Conservation (phyloP, 495 filamentous ascomycete species). For the Hypomontagnella monticulosa region DNA sequence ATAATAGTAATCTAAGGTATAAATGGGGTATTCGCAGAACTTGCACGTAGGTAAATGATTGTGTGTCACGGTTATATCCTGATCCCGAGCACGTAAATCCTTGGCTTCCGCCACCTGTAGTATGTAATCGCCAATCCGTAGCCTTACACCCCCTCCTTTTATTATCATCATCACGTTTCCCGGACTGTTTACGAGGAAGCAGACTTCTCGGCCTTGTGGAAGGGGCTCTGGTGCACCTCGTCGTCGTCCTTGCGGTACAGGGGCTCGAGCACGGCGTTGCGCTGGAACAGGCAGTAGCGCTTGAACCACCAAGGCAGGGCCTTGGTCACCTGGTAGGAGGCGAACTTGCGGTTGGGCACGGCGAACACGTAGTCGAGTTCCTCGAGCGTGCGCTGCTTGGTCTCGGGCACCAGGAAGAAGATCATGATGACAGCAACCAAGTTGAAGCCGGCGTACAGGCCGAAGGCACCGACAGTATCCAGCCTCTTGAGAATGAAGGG, state of each 20-base stretch:
- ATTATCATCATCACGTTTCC: not conserved
- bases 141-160: not conserved
- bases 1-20: conserved; percentile 12
- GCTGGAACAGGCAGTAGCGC: conserved; percentile 68
- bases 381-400: conserved; percentile 75
- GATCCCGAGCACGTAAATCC: conserved; percentile 13
- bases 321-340: conserved; percentile 69
- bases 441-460: conserved; percentile 70
- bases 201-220: not conserved
- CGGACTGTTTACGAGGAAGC: not conserved
- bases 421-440: conserved; percentile 70
- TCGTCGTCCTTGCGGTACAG: conserved; percentile 63
- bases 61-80: conserved; percentile 8
- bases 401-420: conserved; percentile 74
- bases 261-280: conserved; percentile 63
- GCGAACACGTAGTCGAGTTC: conserved; percentile 88
- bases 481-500: conserved; percentile 68
- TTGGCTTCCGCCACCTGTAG: not conserved
- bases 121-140: not conserved
- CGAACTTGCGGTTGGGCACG: conserved; percentile 71
- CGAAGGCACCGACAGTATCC: conserved; percentile 65
- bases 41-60: conserved; percentile 29
- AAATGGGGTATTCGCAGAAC: conserved; percentile 35
- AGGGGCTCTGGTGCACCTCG: not conserved
- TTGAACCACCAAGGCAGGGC: conserved; percentile 76